phyloP scores from a whole-genome alignment of 306 rosid genomes.

The Rosa chinensis region DNA sequence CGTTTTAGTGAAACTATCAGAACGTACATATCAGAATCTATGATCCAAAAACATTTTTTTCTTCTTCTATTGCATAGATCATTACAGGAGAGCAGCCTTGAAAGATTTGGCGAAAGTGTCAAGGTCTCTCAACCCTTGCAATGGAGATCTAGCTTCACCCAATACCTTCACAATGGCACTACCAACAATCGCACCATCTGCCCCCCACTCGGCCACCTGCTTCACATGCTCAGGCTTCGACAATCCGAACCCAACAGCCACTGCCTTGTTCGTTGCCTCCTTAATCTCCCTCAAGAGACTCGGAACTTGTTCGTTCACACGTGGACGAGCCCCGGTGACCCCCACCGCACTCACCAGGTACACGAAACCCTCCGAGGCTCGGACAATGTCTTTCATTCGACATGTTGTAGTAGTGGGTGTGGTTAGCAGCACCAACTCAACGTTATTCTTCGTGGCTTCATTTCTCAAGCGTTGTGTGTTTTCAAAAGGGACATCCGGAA shows the following conservation, averaged over 20 bases:
- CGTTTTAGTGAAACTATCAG: too few relatives aligned
- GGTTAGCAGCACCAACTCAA: slow-evolving; percentile 80
- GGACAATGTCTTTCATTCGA: slow-evolving; percentile 76
- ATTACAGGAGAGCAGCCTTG: slow-evolving; percentile 53
- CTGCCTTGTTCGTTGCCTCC: slow-evolving; percentile 72
- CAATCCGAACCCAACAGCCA: slow-evolving; percentile 91
- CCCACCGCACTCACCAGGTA: slow-evolving; percentile 88
- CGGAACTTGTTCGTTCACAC: slow-evolving; percentile 57
- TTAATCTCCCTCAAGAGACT: slow-evolving; percentile 62
- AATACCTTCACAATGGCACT: slow-evolving; percentile 85
- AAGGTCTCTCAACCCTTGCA: slow-evolving; percentile 72
- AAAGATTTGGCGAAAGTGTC: slow-evolving; percentile 54
- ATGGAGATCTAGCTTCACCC: slow-evolving; percentile 71
- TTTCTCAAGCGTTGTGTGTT: slow-evolving; percentile 57
- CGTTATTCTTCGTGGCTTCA: slow-evolving; percentile 62
- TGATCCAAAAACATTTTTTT: too few relatives aligned
- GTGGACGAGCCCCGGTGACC: slow-evolving; percentile 76
- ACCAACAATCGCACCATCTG: slow-evolving; percentile 90
- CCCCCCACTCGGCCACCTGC: slow-evolving; percentile 86
- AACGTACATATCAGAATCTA: too few relatives aligned
- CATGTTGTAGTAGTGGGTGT: slow-evolving; percentile 71
- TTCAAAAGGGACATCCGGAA: slow-evolving; percentile 88
- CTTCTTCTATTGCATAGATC: background rate
- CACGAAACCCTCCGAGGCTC: slow-evolving; percentile 75
- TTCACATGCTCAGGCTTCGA: slow-evolving; percentile 82